A percentile compares a stretch with the other conserved stretches of the same genome.
phyloP scores from a whole-genome alignment of 2,329 filamentous ascomycete species.

The Epichloe scottii region DNA sequence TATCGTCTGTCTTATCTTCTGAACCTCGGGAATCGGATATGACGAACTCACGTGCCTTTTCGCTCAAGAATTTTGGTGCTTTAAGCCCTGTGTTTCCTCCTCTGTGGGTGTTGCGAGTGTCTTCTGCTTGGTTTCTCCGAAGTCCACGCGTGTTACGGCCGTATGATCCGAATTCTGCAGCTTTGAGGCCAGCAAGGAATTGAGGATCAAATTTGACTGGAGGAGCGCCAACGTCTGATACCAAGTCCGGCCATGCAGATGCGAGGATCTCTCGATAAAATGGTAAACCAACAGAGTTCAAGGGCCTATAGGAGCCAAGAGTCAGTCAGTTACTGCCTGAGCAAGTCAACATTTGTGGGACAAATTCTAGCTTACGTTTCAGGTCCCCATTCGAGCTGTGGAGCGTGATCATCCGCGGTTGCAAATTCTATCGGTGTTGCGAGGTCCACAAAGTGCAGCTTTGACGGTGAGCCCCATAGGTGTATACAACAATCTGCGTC shows the following conservation, averaged over 20 bases:
- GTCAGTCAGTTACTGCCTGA: conserved; percentile 5
- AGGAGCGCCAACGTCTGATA: conserved; percentile 77
- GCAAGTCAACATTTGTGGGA: neutral
- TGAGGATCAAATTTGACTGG: conserved; percentile 62
- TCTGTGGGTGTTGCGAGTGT: conserved; percentile 54
- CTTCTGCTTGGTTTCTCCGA: conserved; percentile 71
- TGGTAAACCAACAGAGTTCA: conserved; percentile 81
- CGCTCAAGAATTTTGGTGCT: conserved; percentile 86
- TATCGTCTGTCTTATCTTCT: conserved; percentile 39
- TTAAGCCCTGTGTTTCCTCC: conserved; percentile 47
- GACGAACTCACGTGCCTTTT: conserved; percentile 65
- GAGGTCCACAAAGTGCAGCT: conserved; percentile 77
- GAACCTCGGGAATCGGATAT: conserved; percentile 29
- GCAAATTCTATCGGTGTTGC: conserved; percentile 67
- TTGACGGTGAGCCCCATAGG: conserved; percentile 77
- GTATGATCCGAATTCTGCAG: conserved; percentile 64
- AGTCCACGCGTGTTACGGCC: conserved; percentile 63
- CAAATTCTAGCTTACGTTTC: conserved; percentile 46
- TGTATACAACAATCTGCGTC: conserved; percentile 70
- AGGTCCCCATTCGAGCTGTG: conserved; percentile 53
- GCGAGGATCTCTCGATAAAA: conserved; percentile 82
- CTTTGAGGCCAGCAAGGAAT: conserved; percentile 55
- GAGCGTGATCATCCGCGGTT: conserved; percentile 46
- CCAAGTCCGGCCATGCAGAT: conserved; percentile 79
- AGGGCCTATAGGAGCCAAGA: conserved; percentile 37